Base-by-base conservation (phyloP, 2,329 filamentous ascomycete genomes). In the Pezicula carpinea region DNA sequence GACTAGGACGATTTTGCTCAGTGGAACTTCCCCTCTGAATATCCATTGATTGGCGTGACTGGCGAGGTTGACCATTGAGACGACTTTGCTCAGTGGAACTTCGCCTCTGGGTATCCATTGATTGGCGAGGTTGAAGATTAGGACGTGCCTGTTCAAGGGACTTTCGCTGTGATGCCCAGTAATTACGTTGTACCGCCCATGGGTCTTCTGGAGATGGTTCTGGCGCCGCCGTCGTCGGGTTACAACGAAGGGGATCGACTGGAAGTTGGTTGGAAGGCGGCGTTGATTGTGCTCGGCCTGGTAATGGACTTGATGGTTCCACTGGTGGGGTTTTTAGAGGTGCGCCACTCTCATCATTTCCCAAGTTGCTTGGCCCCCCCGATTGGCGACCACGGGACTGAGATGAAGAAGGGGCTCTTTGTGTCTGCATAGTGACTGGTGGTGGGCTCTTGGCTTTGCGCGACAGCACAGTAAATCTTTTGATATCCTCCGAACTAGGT, bases 341-440 rank as follows among this genome's bases (percentile, higher is more conserved):
- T 29, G 26, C 10, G 13, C 13, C 26, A 29, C 13, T 29, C 26
- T 29, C 13, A 11, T 11, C 13, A 10, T 29, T 8, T 29, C 26
- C 10, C 5, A 29, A 29, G 26, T 11, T 29, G 13, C 8, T 6
- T 3, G 6, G 13, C 13, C 26, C 26, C 8, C 8, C 26, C 10
- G 6, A 11, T 13, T 11, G 8, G 10, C 13, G 10, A 11, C 26
- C 26, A 8, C 26, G 13, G 26, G 26, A 29, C 5, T 29, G 10
- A 4, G 26, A 29, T 4, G 26, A 29, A 38, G 35, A 26, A 22
- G 34, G 22, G 31, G 32, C 41, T 13, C 22, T 32, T 29, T 51
- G 46, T 8, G 38, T 56, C 39, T 51, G 50, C 49, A 56, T 53
- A 6, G 47, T 49, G 22, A 55, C 45, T 5, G 54, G 54, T 4